phyloP scores from a whole-genome alignment of 2,329 filamentous ascomycete genomes.

The Didymosphaeria variabile region DNA sequence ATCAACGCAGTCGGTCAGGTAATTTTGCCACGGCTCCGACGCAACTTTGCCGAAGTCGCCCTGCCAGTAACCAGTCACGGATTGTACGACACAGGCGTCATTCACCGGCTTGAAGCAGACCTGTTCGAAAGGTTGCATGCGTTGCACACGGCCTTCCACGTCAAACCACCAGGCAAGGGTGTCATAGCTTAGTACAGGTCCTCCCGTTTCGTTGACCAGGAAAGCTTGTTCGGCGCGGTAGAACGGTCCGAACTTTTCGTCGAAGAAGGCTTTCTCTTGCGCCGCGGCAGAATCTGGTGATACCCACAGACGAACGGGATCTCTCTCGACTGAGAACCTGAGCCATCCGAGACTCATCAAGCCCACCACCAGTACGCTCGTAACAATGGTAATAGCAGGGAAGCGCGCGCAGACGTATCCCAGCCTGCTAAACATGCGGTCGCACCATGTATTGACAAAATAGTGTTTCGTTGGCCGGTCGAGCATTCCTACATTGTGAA shows the following conservation, averaged over 20 bases:
- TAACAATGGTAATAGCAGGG: conserved; percentile 81
- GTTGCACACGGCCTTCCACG: conserved; percentile 79
- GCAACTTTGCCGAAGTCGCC: conserved; percentile 70
- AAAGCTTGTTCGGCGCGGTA: conserved; percentile 95
- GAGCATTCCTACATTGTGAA: conserved; percentile 77
- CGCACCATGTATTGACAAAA: conserved; percentile 82
- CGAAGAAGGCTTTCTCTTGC: conserved; percentile 93
- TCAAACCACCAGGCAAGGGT: conserved; percentile 94
- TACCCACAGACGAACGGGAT: conserved; percentile 96
- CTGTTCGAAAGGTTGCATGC: conserved; percentile 81
- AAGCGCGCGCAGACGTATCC: conserved; percentile 84
- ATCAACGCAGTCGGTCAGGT: conserved; percentile 76
- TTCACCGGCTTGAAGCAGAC: conserved; percentile 95
- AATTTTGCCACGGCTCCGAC: conserved; percentile 73
- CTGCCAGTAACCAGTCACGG: conserved; percentile 87
- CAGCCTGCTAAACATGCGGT: conserved; percentile 79
- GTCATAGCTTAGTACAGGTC: conserved; percentile 86
- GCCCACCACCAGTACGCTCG: conserved; percentile 77
- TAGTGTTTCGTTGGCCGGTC: conserved; percentile 84
- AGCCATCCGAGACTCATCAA: conserved; percentile 89
- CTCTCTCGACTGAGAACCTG: conserved; percentile 85
- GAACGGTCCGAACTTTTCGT: conserved; percentile 91
- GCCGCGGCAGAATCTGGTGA: conserved; percentile 90
- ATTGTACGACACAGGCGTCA: conserved; percentile 90
- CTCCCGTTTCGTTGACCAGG: conserved; percentile 85